Percentiles rank a stretch among this genome's conserved stretches.
Evolutionary conservation across 768 basidiomycete genomes (phyloP).

Genomic region (Lanmaoa pseudosensibilis): DNA sequence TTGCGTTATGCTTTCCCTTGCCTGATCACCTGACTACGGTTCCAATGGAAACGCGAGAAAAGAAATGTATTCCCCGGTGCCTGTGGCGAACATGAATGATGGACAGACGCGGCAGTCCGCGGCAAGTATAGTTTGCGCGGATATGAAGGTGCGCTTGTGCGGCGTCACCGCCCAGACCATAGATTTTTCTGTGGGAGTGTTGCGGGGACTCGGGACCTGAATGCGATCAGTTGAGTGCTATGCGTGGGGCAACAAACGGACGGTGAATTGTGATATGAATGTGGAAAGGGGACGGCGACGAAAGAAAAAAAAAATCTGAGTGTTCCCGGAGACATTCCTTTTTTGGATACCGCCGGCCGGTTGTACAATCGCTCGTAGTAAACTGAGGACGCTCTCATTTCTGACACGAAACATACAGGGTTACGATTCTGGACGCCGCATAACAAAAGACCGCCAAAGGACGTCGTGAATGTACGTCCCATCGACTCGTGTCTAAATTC

Average conservation of each 20-base stretch:
- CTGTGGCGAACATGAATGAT: slow-evolving; percentile 30
- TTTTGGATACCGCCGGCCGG: slow-evolving; percentile 1
- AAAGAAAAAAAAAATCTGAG: not conserved
- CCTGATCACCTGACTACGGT: slow-evolving; percentile 20
- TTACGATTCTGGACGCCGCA: slow-evolving; percentile 3
- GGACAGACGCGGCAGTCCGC: slow-evolving; percentile 26
- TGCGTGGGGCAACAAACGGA: slow-evolving; percentile 1
- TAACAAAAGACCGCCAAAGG: slow-evolving; percentile 11
- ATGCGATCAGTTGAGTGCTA: slow-evolving; percentile 8
- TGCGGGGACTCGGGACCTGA: slow-evolving; percentile 1
- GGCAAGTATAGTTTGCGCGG: slow-evolving; percentile 28
- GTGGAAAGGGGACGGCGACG: not conserved
- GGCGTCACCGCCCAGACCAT: slow-evolving; percentile 14
- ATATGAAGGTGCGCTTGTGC: slow-evolving; percentile 29
- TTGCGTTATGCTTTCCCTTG: slow-evolving; percentile 5
- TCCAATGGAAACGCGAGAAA: slow-evolving; percentile 26
- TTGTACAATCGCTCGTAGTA: too few species aligned
- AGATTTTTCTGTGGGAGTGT: slow-evolving; percentile 2
- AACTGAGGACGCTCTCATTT: too few species aligned
- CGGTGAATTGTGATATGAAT: not conserved
- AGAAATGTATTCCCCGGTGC: slow-evolving; percentile 27
- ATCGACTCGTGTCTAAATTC: not conserved
- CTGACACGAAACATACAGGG: slow-evolving; percentile 8
- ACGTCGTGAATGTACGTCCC: slow-evolving; percentile 9
- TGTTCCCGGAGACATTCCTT: slow-evolving; percentile 3